Evolutionary conservation across 192 early-diverging fungal species (phyloP).

Genomic region (Coemansia aciculifera): DNA sequence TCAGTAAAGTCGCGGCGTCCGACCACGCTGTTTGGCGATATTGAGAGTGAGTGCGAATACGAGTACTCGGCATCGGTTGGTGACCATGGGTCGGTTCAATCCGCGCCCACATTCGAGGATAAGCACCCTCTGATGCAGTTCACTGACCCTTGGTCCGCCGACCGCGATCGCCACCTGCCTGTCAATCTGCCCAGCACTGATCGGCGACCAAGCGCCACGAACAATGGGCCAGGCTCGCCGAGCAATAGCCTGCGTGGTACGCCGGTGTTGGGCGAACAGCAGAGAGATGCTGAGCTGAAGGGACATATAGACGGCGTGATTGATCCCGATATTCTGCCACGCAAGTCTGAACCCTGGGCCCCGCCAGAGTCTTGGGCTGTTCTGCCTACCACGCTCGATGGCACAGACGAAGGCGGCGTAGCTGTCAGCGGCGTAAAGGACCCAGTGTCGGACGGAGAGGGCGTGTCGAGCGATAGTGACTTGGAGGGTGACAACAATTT

Average conservation of each 20-base stretch:
- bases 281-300: constrained; percentile 5
- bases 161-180: constrained; percentile 35
- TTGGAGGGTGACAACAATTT: constrained; percentile 37
- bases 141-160: constrained; percentile 51
- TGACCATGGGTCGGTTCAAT: constrained; percentile 39
- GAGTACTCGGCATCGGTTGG: constrained; percentile 28
- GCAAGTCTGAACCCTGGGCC: constrained; percentile 59
- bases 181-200: constrained; percentile 1
- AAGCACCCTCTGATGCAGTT: constrained; percentile 36
- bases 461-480: constrained; percentile 36
- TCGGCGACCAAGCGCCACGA: background rate
- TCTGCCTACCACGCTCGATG: constrained; percentile 48
- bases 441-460: constrained; percentile 30
- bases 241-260: constrained; percentile 18
- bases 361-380: constrained; percentile 78
- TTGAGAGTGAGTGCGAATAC: constrained; percentile 25
- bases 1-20: constrained; percentile 45
- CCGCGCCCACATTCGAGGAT: constrained; percentile 32
- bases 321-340: constrained; percentile 15
- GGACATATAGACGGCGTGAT: background rate
- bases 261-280: background rate
- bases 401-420: constrained; percentile 36
- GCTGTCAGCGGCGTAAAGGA: constrained; percentile 30
- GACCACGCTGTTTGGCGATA: constrained; percentile 27
- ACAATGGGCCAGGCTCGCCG: constrained; percentile 7